Base-by-base conservation (phyloP, 352 stramenopile genomes). In the Pythium oligandrum region DNA sequence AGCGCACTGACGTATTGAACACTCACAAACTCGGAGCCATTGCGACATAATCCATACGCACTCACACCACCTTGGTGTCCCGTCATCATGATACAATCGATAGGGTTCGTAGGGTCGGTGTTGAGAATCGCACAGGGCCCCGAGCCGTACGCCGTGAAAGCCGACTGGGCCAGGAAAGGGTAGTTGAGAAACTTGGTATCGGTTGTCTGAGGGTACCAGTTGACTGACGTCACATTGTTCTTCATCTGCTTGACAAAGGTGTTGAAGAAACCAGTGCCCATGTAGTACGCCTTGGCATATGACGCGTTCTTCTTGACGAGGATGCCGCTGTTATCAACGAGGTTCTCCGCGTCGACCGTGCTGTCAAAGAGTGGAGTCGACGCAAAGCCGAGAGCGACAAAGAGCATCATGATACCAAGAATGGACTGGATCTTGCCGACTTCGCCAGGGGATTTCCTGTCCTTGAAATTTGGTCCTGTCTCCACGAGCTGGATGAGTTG, bases 11-110 rank as follows among this genome's bases (percentile, higher is more conserved):
- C 45, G 17, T 69, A 74, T 30, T 74, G 66, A 11, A 74, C 38
- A 6, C 58, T 65, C 26, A 74, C 55, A 40, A 69, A 74, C 44
- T 71, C 66, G 30, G 59, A 63, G 11, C 56, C 59, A 37, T 71
- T 74, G 8, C 59, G 66, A 37, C 66, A 74, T 0, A 74, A 39
- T 12, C 62, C 66, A 34, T 74, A 74, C 3, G 66, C 52, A 40
- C 66, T 74, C 11, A 74, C 59, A 12, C 66, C 51, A 34, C 66
- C 66, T 26, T 71, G 66, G 43, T 74, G 59, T 11, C 66, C 66
- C 5, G 66, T 74, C 62, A 74, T 71, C 30, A 74, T 35, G 32
- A 74, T 74, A 31, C 66, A 74, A 35, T 74, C 66, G 12, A 64
- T 60, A 17, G 58, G 52, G 30, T 63, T 53, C 3, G 31, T 43